Evolutionary conservation across 192 early-diverging fungal genomes (phyloP), one percentile per base, ranked within the genome.

Genomic region (Coemansia furcata): DNA sequence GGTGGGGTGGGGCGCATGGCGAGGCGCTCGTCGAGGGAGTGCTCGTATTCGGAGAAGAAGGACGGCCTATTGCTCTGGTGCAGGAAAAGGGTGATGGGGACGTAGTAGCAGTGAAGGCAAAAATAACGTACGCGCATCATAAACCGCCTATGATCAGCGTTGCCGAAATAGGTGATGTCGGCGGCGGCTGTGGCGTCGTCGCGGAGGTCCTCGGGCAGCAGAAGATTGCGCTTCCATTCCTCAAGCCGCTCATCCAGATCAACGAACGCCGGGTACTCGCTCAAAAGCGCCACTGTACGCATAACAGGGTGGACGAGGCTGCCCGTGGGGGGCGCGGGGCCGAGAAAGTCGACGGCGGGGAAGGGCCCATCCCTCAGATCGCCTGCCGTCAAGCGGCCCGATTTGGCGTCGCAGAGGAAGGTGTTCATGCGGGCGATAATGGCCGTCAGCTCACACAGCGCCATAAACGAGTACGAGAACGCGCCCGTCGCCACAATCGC

Each of bases 121-220:
- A 82, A 77, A 49, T 82, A 82, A 15, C 80, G 74, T 63, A 82
- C 80, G 12, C 80, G 80, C 80, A 82, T 82, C 80, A 82, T 82
- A 42, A 82, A 82, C 47, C 80, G 71, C 2, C 80, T 75, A n/a
- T 82, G 80, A 40, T 82, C 80, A 10, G 80, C 80, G 1, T 64
- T 77, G 57, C 80, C 80, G 46, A 82, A 82, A 29, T 77, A 82
- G 21, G 80, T 69, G 6, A 82, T 82, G 30, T 82, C 75, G 1
- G 63, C 62, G 6, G 80, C 74, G 14, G 72, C 71, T 17, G 68
- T 69, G 0, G 80, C 67, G 42, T 82, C 80, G 60, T 82, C 80
- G 15, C 80, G 74, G 68, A 82, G 63, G 7, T 82, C 80, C 52
- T 82, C 80, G 15, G 80, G 80, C 71, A 74, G 36, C 38, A 77